Evolutionary conservation across 441 rosid species (phyloP).

Genomic region (Bocquillonia castaneifolia): DNA sequence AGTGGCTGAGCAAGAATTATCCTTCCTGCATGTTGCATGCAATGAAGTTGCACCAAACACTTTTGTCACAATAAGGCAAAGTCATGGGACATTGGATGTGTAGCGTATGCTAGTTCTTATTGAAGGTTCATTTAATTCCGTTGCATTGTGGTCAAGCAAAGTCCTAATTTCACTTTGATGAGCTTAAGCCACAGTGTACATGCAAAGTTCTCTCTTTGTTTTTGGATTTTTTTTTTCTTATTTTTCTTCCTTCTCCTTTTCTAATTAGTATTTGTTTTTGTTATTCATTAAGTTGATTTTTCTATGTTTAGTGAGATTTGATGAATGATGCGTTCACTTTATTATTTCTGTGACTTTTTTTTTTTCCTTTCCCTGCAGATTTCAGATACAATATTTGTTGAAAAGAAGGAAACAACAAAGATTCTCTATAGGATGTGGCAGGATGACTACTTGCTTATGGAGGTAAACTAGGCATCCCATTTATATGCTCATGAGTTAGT

Average conservation of each 20-base stretch:
- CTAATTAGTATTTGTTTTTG: too few species aligned
- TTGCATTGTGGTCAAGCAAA: background rate
- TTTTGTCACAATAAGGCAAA: background rate
- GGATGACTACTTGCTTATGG: constrained; percentile 74
- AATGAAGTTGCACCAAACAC: background rate
- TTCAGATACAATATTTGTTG: constrained; percentile 55
- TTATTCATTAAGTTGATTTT: background rate
- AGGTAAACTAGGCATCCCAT: constrained; percentile 38
- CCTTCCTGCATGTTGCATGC: background rate
- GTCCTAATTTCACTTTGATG: background rate
- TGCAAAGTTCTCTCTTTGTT: too few species aligned
- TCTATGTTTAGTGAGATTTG: background rate
- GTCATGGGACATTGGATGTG: background rate
- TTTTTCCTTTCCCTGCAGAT: constrained; percentile 38
- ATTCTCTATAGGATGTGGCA: constrained; percentile 69
- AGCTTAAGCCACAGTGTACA: background rate
- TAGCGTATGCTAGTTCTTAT: background rate
- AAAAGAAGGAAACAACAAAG: constrained; percentile 52
- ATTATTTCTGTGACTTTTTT: constrained; percentile 5
- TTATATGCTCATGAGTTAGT: background rate
- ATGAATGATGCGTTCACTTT: background rate
- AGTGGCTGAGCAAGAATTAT: background rate
- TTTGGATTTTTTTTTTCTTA: background rate
- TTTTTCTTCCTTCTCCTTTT: background rate
- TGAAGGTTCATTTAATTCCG: background rate